Evolutionary conservation across 2,329 filamentous ascomycete genomes (phyloP).

Genomic region (Coccinonectria pachysandricola): DNA sequence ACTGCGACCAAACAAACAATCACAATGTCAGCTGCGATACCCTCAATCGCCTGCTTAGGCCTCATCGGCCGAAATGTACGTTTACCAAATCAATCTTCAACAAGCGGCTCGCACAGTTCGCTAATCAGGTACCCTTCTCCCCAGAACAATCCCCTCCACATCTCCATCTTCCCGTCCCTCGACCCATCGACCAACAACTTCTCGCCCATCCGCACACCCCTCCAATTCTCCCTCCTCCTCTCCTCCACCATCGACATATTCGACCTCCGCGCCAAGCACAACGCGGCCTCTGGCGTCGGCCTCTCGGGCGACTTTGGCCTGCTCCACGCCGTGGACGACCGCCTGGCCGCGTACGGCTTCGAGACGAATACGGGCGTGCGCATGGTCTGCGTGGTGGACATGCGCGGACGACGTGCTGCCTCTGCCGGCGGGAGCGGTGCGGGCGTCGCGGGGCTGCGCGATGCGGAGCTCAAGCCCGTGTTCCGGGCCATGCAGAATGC

Average conservation of each 20-base stretch:
- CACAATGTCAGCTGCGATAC: slow-evolving; percentile 51
- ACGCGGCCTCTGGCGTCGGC: slow-evolving; percentile 38
- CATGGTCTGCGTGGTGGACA: slow-evolving; percentile 83
- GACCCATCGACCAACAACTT: slow-evolving; percentile 42
- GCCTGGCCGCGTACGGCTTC: slow-evolving; percentile 88
- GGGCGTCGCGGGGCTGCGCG: slow-evolving; percentile 63
- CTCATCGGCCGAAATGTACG: slow-evolving; percentile 86
- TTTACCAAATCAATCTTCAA: slow-evolving; percentile 4
- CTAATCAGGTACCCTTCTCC: no score
- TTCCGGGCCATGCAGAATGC: slow-evolving; percentile 90
- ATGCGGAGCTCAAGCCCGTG: slow-evolving; percentile 81
- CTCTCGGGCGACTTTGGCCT: slow-evolving; percentile 80
- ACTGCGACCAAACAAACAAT: no score
- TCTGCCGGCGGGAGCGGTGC: slow-evolving; percentile 33
- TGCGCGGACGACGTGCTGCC: slow-evolving; percentile 55
- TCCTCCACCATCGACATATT: slow-evolving; percentile 91
- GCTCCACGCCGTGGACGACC: slow-evolving; percentile 86
- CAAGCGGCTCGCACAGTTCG: no score
- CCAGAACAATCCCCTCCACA: slow-evolving; percentile 93
- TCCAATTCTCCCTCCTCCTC: slow-evolving; percentile 86
- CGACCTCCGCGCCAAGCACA: slow-evolving; percentile 67
- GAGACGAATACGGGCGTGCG: slow-evolving; percentile 92
- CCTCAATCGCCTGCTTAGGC: slow-evolving; percentile 86
- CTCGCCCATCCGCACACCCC: slow-evolving; percentile 53
- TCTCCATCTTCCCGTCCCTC: slow-evolving; percentile 77